Evolutionary conservation across 2,329 filamentous ascomycete species (phyloP), one percentile per base, ranked within the genome.

Genomic region (Coniochaeta hoffmannii): DNA sequence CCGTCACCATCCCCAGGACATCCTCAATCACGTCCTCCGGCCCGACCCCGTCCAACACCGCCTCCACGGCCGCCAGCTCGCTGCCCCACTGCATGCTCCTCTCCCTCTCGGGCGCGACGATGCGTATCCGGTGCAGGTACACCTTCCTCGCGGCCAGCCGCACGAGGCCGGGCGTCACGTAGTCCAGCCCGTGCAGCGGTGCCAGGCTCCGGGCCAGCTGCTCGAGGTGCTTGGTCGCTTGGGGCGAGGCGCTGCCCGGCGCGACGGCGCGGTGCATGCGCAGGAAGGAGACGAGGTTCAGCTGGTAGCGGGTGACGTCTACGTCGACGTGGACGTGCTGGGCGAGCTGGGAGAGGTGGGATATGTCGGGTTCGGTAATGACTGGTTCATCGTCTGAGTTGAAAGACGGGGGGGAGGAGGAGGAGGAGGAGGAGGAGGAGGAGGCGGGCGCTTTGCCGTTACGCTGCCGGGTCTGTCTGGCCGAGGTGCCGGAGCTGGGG

Each of bases 31-130:
- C 78, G 41, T 83, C 80, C 60, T 86, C 83, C 0, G 82, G 76
- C 0, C 78, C 78, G 10, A 86, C 67, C 6, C 74, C 81, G 31
- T 87, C 82, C 2, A 97, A 71, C 51, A 91, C 62, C 15, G 79
- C 76, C 60, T 81, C 77, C 1, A 97, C 82, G 4, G 88, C 88
- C 30, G 80, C 77, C 0, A 87, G 62, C 54, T 88, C 85, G 68
- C 93, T 97, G 0, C 94, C 94, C 85, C 95, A 99, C 68, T 96
- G 90, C 75, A 96, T 80, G 68, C 91, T 97, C 50, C 91, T 80
- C 73, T 97, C 94, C 56, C 85, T 82, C 58, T 83, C 80, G 1
- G 89, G 80, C 1, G 73, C 71, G 0, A 87, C 83, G 55, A 97
- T 80, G 14, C 81, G 71, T 31, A 99, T 84, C 9, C 91, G 86